Base-by-base conservation (phyloP, 1,284 basidiomycete species). In the Sanghuangporus sanghuang region DNA sequence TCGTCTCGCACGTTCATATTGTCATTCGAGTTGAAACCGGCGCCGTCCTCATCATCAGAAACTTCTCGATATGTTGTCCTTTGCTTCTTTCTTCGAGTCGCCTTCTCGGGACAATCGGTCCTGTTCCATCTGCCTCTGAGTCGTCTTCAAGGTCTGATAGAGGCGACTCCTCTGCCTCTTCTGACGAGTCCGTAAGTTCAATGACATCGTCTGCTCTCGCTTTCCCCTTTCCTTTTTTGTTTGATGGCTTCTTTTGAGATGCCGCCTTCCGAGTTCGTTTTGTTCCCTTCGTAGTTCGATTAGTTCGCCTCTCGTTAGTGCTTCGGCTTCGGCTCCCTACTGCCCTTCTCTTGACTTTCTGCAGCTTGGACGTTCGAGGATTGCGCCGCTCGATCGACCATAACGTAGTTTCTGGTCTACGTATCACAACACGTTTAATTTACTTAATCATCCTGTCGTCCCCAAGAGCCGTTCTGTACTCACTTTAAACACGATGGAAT, bases 401-500 rank as follows among this genome's bases (percentile, higher is more conserved):
- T n/a, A 27, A 59, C 48, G 57, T 58, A 65, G 49, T 65, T 74
- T 68, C 87, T 78, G n/a, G 82, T 81, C 86, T 81, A 50, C 23
- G 54, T 6, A 39, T n/a, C 18, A 23, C 8, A 32, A 38, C 62
- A 18, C 46, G 21, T 40, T 35, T 56, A 40, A 55, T 36, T 0
- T 49, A 52, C 46, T 58, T 27, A 48, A 32, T n/a, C 18, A 38
- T 27, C 14, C 36, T 23, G 6, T 49, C 18, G 39, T 2, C 14
- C 44, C n/a, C 21, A 12, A 46, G 60, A 5, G 38, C 18, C 16
- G 44, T 46, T 7, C 1, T 52, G 70, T 35, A 18, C 65, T 18
- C 62, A 86, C 90, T 80, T 92, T 92, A 67, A 88, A 75, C n/a
- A 91, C 75, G 7, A 92, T 78, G 1, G 86, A 83, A 72, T 92